Conservation (phyloP, 2,329 filamentous ascomycete species). For the Cryphonectria nitschkei region DNA sequence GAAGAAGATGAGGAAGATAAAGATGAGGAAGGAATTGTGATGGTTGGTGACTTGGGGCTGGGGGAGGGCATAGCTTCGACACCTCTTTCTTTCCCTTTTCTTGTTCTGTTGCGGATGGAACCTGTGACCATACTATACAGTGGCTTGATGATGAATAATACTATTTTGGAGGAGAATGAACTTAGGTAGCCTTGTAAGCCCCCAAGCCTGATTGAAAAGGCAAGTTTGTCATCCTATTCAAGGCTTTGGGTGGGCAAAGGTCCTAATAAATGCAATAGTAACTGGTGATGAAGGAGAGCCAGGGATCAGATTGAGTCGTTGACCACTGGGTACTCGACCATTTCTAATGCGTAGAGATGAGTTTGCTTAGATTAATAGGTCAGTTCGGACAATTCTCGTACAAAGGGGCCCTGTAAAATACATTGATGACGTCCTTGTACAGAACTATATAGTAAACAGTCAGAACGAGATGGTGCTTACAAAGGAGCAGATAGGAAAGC, state of each 20-base stretch:
- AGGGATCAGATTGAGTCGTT: background rate
- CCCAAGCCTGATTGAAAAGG: too few relatives aligned
- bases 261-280: background rate
- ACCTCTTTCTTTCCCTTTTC: background rate
- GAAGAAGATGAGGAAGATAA: background rate
- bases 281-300: background rate
- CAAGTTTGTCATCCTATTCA: background rate
- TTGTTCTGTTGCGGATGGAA: background rate
- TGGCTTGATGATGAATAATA: background rate
- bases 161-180: background rate
- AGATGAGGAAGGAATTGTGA: background rate
- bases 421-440: background rate
- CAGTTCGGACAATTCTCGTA: background rate
- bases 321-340: background rate
- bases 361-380: too few relatives aligned
- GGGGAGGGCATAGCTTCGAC: background rate
- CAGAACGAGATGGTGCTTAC: background rate
- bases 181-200: background rate
- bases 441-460: background rate
- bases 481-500: background rate
- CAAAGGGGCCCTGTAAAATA: background rate
- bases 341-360: too few relatives aligned
- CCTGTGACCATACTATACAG: background rate
- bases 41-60: background rate
- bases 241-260: background rate